Percentiles rank a stretch among this genome's conserved stretches.
Evolutionary conservation across 352 stramenopile species (phyloP).

Genomic region (Phytophthora multivora): DNA sequence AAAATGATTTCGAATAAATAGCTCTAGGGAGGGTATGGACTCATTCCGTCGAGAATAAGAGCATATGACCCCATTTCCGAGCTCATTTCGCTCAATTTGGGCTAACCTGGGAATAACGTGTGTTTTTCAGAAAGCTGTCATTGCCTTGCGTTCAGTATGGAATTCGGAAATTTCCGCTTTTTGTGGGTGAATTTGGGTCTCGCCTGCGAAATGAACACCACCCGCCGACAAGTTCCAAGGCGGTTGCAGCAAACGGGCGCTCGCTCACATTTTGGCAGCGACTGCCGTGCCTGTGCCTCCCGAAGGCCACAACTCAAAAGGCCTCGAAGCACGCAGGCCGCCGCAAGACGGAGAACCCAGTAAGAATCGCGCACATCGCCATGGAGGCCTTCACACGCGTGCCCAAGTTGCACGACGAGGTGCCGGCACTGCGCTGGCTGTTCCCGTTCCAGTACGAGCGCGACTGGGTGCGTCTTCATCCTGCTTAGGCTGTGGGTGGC

Average conservation of each 20-base stretch:
- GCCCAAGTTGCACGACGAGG: slow-evolving; percentile 51
- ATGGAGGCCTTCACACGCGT: slow-evolving; percentile 32
- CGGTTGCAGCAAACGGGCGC: slow-evolving; percentile 28
- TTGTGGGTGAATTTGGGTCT: slow-evolving; percentile 15
- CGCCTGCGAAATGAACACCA: slow-evolving; percentile 15
- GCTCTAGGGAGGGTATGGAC: neutral
- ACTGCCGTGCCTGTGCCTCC: no score
- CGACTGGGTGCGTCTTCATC: slow-evolving; percentile 52
- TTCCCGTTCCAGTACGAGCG: slow-evolving; percentile 80
- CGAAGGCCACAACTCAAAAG: slow-evolving; percentile 30
- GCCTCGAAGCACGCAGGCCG: slow-evolving; percentile 12
- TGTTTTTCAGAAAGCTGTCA: neutral
- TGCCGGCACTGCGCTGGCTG: slow-evolving; percentile 58
- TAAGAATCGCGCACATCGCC: neutral
- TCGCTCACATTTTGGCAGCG: neutral
- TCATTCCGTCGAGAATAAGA: slow-evolving; percentile 1
- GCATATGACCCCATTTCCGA: neutral
- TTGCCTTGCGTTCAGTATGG: slow-evolving; percentile 16
- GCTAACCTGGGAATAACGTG: neutral
- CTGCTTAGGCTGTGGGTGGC: no score
- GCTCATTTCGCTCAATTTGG: neutral
- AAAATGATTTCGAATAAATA: slow-evolving; percentile 2
- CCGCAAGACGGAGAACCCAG: slow-evolving; percentile 4
- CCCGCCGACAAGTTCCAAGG: neutral
- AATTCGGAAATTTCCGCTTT: slow-evolving; percentile 14